Evolutionary conservation across 192 early-diverging fungal genomes (phyloP).

Genomic region (Mortierella claussenii): DNA sequence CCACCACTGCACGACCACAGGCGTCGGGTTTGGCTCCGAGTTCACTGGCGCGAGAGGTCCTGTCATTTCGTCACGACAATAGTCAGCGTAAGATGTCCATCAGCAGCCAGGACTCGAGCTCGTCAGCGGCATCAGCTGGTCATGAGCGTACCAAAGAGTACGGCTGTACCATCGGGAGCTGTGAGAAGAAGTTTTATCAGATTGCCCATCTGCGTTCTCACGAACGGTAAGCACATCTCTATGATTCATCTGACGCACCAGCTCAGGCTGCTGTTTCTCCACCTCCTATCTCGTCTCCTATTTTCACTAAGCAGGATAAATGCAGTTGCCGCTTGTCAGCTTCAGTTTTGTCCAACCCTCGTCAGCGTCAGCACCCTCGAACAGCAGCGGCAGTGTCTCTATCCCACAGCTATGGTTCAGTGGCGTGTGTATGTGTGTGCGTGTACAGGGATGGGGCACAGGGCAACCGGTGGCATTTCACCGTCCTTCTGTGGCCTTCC

Average conservation of each 20-base stretch:
- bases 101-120: slow-evolving; percentile 41
- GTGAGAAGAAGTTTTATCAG: slow-evolving; percentile 75
- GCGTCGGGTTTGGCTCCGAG: slow-evolving; percentile 14
- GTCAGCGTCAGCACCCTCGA: too few relatives aligned
- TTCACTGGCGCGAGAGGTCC: not conserved
- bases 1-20: not conserved
- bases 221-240: slow-evolving; percentile 61
- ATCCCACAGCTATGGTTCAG: too few relatives aligned
- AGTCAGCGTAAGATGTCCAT: slow-evolving; percentile 41
- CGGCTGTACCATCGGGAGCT: slow-evolving; percentile 61
- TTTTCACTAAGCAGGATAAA: too few relatives aligned
- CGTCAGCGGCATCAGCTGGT: slow-evolving; percentile 22
- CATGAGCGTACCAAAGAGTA: slow-evolving; percentile 31
- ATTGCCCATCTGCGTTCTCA: slow-evolving; percentile 79
- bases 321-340: too few relatives aligned
- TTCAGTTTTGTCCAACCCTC: too few relatives aligned
- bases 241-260: too few relatives aligned
- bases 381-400: too few relatives aligned
- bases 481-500: slow-evolving; percentile 19
- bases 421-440: too few relatives aligned
- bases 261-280: not conserved
- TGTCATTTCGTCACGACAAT: not conserved
- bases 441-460: too few relatives aligned
- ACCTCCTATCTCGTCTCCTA: not conserved
- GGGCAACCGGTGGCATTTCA: too few relatives aligned